phyloP scores from a whole-genome alignment of 2,329 filamentous ascomycete genomes.

The Erysiphe neolycopersici region DNA sequence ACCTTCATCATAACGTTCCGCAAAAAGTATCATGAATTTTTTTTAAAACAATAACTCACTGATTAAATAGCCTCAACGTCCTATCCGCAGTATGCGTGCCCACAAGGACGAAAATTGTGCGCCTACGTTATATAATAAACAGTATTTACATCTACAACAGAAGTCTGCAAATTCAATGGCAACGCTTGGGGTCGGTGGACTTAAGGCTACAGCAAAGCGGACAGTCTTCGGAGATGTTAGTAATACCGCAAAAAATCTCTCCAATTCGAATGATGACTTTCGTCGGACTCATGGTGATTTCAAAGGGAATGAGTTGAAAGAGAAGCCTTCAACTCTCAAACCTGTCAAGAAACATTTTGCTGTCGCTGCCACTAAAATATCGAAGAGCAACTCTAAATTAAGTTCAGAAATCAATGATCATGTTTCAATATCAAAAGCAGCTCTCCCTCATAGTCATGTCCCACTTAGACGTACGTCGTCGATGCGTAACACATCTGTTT shows the following conservation, averaged over 20 bases:
- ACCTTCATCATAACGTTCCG: background rate
- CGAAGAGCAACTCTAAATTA: slow-evolving; percentile 1
- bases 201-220: slow-evolving; percentile 44
- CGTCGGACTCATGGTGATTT: slow-evolving; percentile 19
- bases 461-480: slow-evolving; percentile 20
- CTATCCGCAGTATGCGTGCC: slow-evolving; percentile 27
- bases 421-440: slow-evolving; percentile 10
- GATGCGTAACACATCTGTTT: slow-evolving; percentile 26
- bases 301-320: slow-evolving; percentile 8
- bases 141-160: slow-evolving; percentile 48
- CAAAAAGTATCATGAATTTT: background rate
- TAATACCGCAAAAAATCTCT: slow-evolving; percentile 25
- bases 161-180: slow-evolving; percentile 47
- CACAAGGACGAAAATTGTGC: slow-evolving; percentile 44
- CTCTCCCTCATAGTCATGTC: slow-evolving; percentile 6
- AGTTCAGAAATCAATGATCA: slow-evolving; percentile 2
- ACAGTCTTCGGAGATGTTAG: slow-evolving; percentile 63
- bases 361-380: slow-evolving; percentile 5
- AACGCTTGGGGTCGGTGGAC: slow-evolving; percentile 23
- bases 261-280: slow-evolving; percentile 27
- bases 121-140: slow-evolving; percentile 21
- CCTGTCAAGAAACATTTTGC: slow-evolving; percentile 33
- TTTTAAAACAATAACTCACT: slow-evolving; percentile 10
- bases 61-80: slow-evolving; percentile 37
- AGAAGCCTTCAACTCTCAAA: slow-evolving; percentile 22